Conservation (phyloP, 208 protist species). For the Acanthamoeba castellanii region DNA sequence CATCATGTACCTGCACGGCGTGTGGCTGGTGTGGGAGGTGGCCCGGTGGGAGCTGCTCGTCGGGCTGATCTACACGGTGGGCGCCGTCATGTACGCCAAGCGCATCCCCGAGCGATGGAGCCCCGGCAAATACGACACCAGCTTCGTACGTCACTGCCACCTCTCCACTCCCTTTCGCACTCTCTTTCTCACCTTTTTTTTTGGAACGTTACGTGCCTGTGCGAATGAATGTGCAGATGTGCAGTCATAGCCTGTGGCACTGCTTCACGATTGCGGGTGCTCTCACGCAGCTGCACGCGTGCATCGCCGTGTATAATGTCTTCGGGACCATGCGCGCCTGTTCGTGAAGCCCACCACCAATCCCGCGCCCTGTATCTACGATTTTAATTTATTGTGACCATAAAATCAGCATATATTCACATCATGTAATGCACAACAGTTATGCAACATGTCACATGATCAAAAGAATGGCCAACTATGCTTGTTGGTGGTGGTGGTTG, state of each 20-base stretch:
- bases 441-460: too few species aligned
- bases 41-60: constrained; percentile 55
- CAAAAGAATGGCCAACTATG: too few species aligned
- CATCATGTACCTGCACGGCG: constrained; percentile 12
- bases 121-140: constrained; percentile 31
- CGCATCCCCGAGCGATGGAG: constrained; percentile 55
- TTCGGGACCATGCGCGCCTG: neutral
- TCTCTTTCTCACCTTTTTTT: neutral
- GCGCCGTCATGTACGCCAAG: constrained; percentile 45
- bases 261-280: constrained; percentile 47
- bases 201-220: neutral
- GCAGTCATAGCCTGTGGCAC: constrained; percentile 54
- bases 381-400: neutral
- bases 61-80: constrained; percentile 26
- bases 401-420: neutral
- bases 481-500: too few species aligned
- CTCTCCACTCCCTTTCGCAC: neutral
- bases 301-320: neutral
- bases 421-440: too few species aligned
- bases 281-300: constrained; percentile 14
- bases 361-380: too few species aligned
- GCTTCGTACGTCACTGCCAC: neutral
- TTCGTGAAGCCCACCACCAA: neutral
- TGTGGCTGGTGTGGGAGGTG: neutral
- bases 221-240: neutral